Conservation (phyloP, 495 filamentous ascomycete species). For the Schizothecium vesticola region DNA sequence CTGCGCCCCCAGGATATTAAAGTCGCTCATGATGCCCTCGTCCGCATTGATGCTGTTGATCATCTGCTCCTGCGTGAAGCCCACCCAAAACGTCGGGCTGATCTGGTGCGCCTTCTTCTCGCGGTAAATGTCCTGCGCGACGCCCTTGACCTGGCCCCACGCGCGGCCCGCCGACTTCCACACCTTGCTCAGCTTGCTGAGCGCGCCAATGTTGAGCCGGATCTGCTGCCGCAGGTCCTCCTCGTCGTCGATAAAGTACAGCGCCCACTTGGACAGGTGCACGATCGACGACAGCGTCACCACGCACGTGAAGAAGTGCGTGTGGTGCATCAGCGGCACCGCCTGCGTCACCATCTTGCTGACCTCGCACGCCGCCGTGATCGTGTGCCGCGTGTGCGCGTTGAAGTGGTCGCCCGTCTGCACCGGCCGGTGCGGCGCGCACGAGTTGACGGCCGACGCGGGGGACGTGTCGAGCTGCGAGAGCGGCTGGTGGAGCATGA, state of each 20-base stretch:
- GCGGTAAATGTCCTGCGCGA: conserved; percentile 61
- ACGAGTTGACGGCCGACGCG: conserved; percentile 51
- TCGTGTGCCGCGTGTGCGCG: conserved; percentile 73
- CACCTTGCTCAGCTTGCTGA: conserved; percentile 64
- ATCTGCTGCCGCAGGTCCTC: conserved; percentile 75
- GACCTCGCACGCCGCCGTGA: conserved; percentile 71
- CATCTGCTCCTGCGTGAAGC: conserved; percentile 49
- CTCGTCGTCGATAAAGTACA: conserved; percentile 50
- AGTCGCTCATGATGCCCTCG: conserved; percentile 50
- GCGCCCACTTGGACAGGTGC: conserved; percentile 57
- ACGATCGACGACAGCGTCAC: conserved; percentile 64
- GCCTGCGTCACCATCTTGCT: conserved; percentile 73
- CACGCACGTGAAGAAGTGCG: conserved; percentile 84
- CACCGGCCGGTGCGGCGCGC: conserved; percentile 51
- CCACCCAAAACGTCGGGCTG: conserved; percentile 47
- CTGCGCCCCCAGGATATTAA: conserved; percentile 28
- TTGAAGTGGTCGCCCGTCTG: conserved; percentile 54
- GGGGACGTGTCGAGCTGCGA: conserved; percentile 54
- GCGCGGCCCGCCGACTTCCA: conserved; percentile 75
- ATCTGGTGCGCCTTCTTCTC: conserved; percentile 51
- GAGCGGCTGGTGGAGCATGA: conserved; percentile 69
- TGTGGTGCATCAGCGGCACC: conserved; percentile 66
- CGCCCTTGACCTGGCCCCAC: conserved; percentile 65
- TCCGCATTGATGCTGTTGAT: conserved; percentile 49
- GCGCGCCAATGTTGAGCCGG: conserved; percentile 73